phyloP scores from a whole-genome alignment of 768 basidiomycete species.

The Lactarius pseudohatsudake region DNA sequence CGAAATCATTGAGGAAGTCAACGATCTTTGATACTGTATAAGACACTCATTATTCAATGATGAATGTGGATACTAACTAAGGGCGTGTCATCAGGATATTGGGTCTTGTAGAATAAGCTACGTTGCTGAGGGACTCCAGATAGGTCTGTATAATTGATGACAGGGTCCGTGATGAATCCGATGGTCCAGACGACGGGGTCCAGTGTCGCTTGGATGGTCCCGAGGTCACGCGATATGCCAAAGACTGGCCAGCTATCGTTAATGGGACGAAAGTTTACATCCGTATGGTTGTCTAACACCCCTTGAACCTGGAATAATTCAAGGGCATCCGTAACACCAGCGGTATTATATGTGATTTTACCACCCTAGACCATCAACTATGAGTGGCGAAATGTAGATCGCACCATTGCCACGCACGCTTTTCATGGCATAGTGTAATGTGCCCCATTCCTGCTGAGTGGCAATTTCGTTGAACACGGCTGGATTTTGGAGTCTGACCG shows the following conservation, averaged over 20 bases:
- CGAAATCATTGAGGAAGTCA: slow-evolving; percentile 41
- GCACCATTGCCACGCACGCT: slow-evolving; percentile 13
- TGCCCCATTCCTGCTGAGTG: background rate
- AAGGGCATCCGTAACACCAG: slow-evolving; percentile 9
- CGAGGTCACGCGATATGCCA: slow-evolving; percentile 34
- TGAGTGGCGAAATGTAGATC: background rate
- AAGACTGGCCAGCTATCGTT: slow-evolving; percentile 13
- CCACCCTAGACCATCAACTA: slow-evolving; percentile 4
- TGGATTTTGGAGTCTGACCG: no score
- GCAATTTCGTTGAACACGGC: no score
- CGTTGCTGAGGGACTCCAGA: no score
- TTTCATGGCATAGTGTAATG: slow-evolving; percentile 22
- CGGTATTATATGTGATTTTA: slow-evolving; percentile 26
- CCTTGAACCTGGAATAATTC: slow-evolving; percentile 28
- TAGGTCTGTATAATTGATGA: no score
- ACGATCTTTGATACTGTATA: no score
- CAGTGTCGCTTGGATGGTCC: slow-evolving; percentile 25
- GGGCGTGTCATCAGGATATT: no score
- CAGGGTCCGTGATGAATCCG: slow-evolving; percentile 19
- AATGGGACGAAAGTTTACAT: slow-evolving; percentile 2
- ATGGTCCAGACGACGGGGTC: slow-evolving; percentile 33
- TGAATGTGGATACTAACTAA: no score
- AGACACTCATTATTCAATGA: no score
- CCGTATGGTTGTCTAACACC: slow-evolving; percentile 2
- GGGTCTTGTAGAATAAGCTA: slow-evolving; percentile 37